Percentiles rank a stretch among this genome's conserved stretches.
These are phyloP conservation scores for Phytophthora hybrid DNA, from an alignment of 352 stramenopile species.

Conservation along the genomic window DNA sequence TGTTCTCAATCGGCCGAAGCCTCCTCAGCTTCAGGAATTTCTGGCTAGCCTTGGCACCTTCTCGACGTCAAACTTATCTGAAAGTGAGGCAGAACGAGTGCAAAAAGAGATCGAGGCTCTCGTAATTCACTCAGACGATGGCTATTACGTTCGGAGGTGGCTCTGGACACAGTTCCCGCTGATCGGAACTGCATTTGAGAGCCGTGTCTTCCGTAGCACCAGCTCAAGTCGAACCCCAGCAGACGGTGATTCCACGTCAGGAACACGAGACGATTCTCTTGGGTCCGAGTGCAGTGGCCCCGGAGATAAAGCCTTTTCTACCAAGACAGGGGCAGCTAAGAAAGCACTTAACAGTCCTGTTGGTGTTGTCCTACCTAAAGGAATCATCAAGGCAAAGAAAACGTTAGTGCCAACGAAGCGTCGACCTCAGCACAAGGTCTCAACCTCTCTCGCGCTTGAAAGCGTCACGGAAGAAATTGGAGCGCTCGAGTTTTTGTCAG, in stretches of 20 bases:
- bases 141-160: slow-evolving; percentile 83
- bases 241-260: slow-evolving; percentile 10
- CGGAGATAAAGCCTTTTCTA: slow-evolving; percentile 3
- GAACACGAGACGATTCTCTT: slow-evolving; percentile 10
- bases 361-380: slow-evolving; percentile 32
- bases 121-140: slow-evolving; percentile 67
- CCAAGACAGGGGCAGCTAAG: slow-evolving; percentile 24
- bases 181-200: slow-evolving; percentile 80
- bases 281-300: slow-evolving; percentile 1
- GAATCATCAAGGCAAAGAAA: slow-evolving; percentile 33
- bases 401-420: slow-evolving; percentile 19
- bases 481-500: slow-evolving; percentile 73
- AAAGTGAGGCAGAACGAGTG: slow-evolving; percentile 60
- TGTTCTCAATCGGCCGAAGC: slow-evolving; percentile 54
- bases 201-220: slow-evolving; percentile 58
- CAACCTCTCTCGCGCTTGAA: slow-evolving; percentile 21
- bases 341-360: slow-evolving; percentile 16
- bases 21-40: slow-evolving; percentile 80
- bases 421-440: slow-evolving; percentile 17
- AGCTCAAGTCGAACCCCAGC: slow-evolving; percentile 17
- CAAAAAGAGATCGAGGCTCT: slow-evolving; percentile 75
- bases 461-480: slow-evolving; percentile 48
- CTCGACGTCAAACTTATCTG: slow-evolving; percentile 54
- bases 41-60: slow-evolving; percentile 70
- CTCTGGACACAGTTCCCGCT: slow-evolving; percentile 90